Conservation (phyloP, 163 green algal species). For the Scenedesmus sp. region DNA sequence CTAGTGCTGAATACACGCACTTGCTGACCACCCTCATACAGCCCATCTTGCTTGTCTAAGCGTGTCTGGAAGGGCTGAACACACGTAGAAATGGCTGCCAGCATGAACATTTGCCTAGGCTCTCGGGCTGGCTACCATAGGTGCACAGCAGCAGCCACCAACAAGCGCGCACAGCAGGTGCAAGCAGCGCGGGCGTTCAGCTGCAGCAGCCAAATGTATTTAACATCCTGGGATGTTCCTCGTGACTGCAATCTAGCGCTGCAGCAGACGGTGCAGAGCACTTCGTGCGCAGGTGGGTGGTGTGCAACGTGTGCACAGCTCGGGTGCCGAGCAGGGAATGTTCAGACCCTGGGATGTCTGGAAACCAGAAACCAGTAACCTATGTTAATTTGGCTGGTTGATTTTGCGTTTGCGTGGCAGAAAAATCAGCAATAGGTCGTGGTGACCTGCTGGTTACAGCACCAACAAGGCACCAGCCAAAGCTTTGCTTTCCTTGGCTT, state of each 20-base stretch:
- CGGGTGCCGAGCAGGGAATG: not conserved
- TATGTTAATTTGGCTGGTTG: not conserved
- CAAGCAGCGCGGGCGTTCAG: slow-evolving; percentile 22
- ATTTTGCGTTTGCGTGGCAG: not conserved
- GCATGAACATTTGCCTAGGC: not conserved
- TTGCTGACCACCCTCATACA: slow-evolving; percentile 8
- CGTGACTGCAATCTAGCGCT: slow-evolving; percentile 34
- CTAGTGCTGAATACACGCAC: not conserved
- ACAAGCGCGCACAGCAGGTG: not conserved
- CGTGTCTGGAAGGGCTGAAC: not conserved
- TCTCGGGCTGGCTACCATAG: not conserved
- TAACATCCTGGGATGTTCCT: slow-evolving; percentile 59
- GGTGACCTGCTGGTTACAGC: not conserved
- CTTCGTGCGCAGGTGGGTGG: slow-evolving; percentile 15
- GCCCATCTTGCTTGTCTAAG: not conserved
- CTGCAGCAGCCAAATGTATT: slow-evolving; percentile 23
- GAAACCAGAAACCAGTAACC: not conserved
- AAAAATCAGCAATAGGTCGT: not conserved
- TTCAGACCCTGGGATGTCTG: not conserved
- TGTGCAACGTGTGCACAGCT: slow-evolving; percentile 5
- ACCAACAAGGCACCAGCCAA: not conserved
- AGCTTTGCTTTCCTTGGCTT: no score
- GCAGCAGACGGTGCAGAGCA: slow-evolving; percentile 44
- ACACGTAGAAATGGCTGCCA: not conserved
- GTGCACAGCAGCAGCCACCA: slow-evolving; percentile 9